Conservation (phyloP, 371 early-diverging fungal species). For the Mortierella sp. region DNA sequence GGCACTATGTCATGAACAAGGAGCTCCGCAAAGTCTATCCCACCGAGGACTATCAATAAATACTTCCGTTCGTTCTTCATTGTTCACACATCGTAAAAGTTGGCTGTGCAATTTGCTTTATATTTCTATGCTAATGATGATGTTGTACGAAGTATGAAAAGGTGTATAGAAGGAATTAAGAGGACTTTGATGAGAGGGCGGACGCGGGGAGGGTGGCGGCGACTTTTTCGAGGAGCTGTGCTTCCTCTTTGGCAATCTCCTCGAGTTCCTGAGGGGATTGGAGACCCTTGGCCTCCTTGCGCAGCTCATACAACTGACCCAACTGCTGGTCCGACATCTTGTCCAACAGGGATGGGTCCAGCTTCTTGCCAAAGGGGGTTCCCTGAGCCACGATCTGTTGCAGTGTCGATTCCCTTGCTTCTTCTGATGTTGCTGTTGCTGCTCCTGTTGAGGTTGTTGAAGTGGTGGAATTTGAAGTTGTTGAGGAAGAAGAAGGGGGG, state of each 20-base stretch:
- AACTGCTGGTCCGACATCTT: slow-evolving; percentile 78
- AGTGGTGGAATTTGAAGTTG: slow-evolving; percentile 34
- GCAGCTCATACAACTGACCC: slow-evolving; percentile 75
- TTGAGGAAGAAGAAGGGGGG: slow-evolving; percentile 15
- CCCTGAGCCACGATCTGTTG: slow-evolving; percentile 34
- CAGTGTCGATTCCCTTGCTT: slow-evolving; percentile 22
- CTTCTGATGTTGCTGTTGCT: background rate
- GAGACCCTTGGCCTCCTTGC: slow-evolving; percentile 66
- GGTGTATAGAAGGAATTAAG: background rate
- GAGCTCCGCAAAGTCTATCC: slow-evolving; percentile 52
- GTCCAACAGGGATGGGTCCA: slow-evolving; percentile 64
- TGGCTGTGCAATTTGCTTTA: background rate
- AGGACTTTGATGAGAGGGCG: slow-evolving; percentile 9
- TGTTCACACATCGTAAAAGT: no score
- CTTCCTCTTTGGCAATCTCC: slow-evolving; percentile 46
- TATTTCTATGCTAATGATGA: background rate
- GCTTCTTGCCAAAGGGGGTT: slow-evolving; percentile 64
- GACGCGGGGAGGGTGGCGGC: slow-evolving; percentile 33
- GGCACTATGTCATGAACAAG: slow-evolving; percentile 54
- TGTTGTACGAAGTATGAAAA: background rate
- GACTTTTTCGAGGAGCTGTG: slow-evolving; percentile 37
- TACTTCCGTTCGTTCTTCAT: no score
- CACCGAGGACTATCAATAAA: slow-evolving; percentile 40
- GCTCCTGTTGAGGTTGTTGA: slow-evolving; percentile 47
- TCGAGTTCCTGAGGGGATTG: slow-evolving; percentile 55